Percentiles rank a stretch among this genome's conserved stretches.
These are phyloP conservation scores for Candida quercuum DNA, from an alignment of 805 yeast genomes.

Conservation along the genomic window DNA sequence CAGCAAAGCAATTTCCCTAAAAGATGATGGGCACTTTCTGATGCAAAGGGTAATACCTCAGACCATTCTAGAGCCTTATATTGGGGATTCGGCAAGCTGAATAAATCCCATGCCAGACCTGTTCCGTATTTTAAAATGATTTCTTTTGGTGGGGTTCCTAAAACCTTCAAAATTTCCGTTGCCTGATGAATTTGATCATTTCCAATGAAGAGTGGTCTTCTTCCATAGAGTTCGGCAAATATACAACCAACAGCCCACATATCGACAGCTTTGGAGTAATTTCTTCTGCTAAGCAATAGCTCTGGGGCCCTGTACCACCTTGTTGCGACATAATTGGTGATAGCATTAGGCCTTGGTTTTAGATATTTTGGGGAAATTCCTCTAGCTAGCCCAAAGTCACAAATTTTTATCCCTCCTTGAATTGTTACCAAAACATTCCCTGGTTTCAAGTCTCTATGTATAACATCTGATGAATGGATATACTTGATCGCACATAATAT, in stretches of 20 bases:
- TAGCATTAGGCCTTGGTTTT: slow-evolving; percentile 35
- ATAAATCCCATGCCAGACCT: slow-evolving; percentile 40
- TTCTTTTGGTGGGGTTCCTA: slow-evolving; percentile 64
- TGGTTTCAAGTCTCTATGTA: slow-evolving; percentile 90
- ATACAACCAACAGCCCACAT: slow-evolving; percentile 95
- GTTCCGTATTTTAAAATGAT: slow-evolving; percentile 41
- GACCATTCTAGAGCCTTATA: slow-evolving; percentile 42
- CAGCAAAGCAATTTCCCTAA: slow-evolving; percentile 55
- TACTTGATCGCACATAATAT: slow-evolving; percentile 81
- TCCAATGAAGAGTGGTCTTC: slow-evolving; percentile 79
- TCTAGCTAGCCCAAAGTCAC: slow-evolving; percentile 92
- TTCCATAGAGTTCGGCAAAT: slow-evolving; percentile 74
- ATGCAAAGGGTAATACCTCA: slow-evolving; percentile 58
- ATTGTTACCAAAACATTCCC: slow-evolving; percentile 77
- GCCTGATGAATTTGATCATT: slow-evolving; percentile 67
- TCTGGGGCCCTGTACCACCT: slow-evolving; percentile 97
- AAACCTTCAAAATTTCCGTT: slow-evolving; percentile 55
- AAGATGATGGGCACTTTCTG: slow-evolving; percentile 43
- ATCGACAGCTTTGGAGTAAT: slow-evolving; percentile 69
- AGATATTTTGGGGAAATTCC: slow-evolving; percentile 44
- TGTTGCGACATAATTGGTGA: slow-evolving; percentile 87
- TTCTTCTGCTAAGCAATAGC: slow-evolving; percentile 54
- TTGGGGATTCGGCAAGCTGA: slow-evolving; percentile 38
- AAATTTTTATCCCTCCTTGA: slow-evolving; percentile 74
- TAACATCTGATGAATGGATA: slow-evolving; percentile 87